A percentile compares a stretch with the other conserved stretches of the same genome.
phyloP scores from a whole-genome alignment of 129 eudicot genomes.

The Escallonia herrerae region DNA sequence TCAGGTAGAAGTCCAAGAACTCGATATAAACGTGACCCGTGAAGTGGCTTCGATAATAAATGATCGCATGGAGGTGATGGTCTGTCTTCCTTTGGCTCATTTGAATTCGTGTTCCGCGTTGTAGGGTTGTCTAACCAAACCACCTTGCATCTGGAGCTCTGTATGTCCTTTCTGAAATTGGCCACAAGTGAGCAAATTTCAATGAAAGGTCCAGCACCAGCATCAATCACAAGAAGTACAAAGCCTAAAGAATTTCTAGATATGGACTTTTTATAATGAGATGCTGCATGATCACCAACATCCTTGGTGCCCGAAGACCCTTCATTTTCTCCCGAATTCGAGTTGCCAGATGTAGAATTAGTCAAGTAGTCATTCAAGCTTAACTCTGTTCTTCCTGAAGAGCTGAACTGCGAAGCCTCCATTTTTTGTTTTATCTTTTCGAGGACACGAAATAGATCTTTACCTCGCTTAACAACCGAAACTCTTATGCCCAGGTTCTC shows the following conservation, averaged over 20 bases:
- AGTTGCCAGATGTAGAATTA: not conserved
- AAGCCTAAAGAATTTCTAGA: not conserved
- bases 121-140: conserved; percentile 12
- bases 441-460: not conserved
- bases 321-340: not conserved
- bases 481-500: conserved; percentile 15
- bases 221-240: conserved; percentile 14
- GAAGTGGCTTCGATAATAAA: conserved; percentile 9
- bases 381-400: not conserved
- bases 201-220: not conserved
- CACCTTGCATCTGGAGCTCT: not conserved
- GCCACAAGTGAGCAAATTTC: conserved; percentile 7
- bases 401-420: not conserved
- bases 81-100: not conserved
- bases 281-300: not conserved
- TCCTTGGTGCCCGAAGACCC: not conserved
- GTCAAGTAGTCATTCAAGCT: not conserved
- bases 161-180: conserved; percentile 1
- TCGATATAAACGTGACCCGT: conserved; percentile 7
- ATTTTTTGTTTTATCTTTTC: not conserved
- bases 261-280: not conserved
- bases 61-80: not conserved
- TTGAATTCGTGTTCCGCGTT: not conserved
- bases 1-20: conserved; percentile 14
- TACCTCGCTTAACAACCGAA: not conserved